Conservation (phyloP, 169 alveolate genomes). For the Cryptosporidium meleagridis region DNA sequence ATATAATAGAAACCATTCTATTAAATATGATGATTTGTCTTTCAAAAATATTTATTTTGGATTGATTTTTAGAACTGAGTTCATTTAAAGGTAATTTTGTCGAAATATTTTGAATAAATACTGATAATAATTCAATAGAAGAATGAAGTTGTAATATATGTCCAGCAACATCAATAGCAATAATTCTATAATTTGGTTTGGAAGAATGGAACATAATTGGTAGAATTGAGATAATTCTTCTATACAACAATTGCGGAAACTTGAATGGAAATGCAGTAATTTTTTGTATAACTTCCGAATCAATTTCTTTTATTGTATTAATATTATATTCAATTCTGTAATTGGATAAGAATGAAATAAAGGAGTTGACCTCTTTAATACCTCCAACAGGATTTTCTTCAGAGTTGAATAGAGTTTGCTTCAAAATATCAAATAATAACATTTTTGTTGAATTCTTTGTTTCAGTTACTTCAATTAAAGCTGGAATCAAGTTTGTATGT, state of each 20-base stretch:
- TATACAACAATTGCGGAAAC: conserved; percentile 43
- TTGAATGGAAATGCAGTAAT: conserved; percentile 20
- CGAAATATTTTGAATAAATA: background rate
- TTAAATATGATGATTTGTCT: conserved; percentile 1
- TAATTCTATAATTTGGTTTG: conserved; percentile 41
- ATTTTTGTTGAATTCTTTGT: conserved; percentile 40
- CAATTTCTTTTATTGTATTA: background rate
- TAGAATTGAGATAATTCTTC: conserved; percentile 56
- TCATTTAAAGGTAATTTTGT: background rate
- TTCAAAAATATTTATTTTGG: background rate
- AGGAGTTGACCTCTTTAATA: conserved; percentile 54
- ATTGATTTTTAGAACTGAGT: background rate
- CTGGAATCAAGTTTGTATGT: conserved; percentile 29
- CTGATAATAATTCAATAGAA: conserved; percentile 17
- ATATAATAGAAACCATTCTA: background rate
- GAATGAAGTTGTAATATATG: conserved; percentile 46
- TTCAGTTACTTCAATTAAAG: conserved; percentile 18
- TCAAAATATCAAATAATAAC: conserved; percentile 49
- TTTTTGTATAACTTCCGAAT: background rate
- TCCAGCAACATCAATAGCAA: conserved; percentile 50
- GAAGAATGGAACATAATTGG: conserved; percentile 60
- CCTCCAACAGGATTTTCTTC: background rate
- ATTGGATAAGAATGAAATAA: conserved; percentile 54
- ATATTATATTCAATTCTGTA: conserved; percentile 2
- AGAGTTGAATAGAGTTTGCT: conserved; percentile 38